Evolutionary conservation across 1,139 yeast species (phyloP).

Genomic region (Blastobotrys illinoisensis): DNA sequence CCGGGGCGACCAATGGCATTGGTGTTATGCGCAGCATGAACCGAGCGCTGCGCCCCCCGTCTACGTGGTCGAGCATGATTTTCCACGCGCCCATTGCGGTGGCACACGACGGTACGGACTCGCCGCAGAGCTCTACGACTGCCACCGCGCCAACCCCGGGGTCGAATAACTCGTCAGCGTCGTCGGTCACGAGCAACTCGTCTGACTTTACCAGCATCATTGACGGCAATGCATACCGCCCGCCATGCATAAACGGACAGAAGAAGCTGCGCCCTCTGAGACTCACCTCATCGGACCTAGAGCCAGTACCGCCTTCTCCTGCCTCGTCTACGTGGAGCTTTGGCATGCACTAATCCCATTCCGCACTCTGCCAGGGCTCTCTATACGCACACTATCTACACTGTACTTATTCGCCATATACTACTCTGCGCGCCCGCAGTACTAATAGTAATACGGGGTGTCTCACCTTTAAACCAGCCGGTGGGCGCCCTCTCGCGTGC

Average conservation of each 20-base stretch:
- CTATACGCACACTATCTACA: neutral
- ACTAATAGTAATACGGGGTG: neutral
- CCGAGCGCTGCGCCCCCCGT: conserved; percentile 12
- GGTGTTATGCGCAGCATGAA: conserved; percentile 3
- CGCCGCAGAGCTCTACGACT: conserved; percentile 3
- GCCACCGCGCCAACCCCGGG: conserved; percentile 3
- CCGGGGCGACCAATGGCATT: neutral
- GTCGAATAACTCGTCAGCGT: conserved; percentile 4
- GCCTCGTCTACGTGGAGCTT: conserved; percentile 11
- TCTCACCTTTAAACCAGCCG: neutral
- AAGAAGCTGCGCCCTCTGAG: conserved; percentile 19
- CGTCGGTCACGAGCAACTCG: conserved; percentile 3
- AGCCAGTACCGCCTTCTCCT: conserved; percentile 3
- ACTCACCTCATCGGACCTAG: conserved; percentile 11
- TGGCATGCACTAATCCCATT: conserved; percentile 1
- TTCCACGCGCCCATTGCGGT: conserved; percentile 1
- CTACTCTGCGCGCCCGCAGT: neutral
- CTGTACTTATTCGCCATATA: no score
- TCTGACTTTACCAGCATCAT: neutral
- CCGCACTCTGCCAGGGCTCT: neutral
- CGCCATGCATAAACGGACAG: conserved; percentile 17
- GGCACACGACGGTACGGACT: conserved; percentile 3
- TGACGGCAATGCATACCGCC: conserved; percentile 5
- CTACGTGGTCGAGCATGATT: conserved; percentile 14
- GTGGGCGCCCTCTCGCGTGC: neutral